A percentile compares a stretch with the other conserved stretches of the same genome.
phyloP scores from a whole-genome alignment of 2,329 filamentous ascomycete genomes.

The Metarhizium robertsii region DNA sequence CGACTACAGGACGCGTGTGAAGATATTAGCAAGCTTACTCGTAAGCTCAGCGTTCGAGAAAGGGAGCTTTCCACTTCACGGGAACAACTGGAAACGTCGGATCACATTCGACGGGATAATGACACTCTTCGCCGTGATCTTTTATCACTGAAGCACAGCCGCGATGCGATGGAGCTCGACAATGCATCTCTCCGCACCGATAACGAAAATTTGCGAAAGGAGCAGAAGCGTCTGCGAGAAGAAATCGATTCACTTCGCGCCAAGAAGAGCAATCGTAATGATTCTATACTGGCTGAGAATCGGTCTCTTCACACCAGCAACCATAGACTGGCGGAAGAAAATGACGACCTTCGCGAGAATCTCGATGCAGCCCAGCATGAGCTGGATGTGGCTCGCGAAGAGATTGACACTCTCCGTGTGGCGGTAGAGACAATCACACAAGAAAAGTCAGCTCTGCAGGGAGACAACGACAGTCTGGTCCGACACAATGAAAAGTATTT shows the following conservation, averaged over 20 bases:
- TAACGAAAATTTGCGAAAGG: constrained; percentile 28
- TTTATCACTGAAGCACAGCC: constrained; percentile 27
- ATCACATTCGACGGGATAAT: constrained; percentile 29
- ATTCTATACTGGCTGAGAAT: constrained; percentile 34
- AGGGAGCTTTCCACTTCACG: constrained; percentile 33
- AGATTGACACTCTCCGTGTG: constrained; percentile 29
- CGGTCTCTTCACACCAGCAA: constrained; percentile 33
- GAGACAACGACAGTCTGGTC: constrained; percentile 43
- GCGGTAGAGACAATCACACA: constrained; percentile 28
- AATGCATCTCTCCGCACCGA: constrained; percentile 30
- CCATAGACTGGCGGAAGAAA: constrained; percentile 31
- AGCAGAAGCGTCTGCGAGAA: constrained; percentile 25
- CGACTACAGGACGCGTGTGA: constrained; percentile 53
- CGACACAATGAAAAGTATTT: constrained; percentile 47
- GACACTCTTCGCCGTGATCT: constrained; percentile 32
- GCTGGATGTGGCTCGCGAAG: constrained; percentile 29
- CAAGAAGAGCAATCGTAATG: constrained; percentile 30
- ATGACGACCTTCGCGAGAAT: constrained; percentile 32
- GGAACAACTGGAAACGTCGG: constrained; percentile 30
- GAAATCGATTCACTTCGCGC: constrained; percentile 32
- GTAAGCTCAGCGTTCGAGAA: constrained; percentile 30
- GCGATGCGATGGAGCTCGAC: constrained; percentile 28
- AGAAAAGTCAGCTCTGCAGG: constrained; percentile 35
- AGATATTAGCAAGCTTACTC: constrained; percentile 42
- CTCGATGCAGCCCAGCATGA: constrained; percentile 31